These are phyloP conservation scores for Melanogaster broomeanus DNA, from an alignment of 768 basidiomycete species.

Conservation along the genomic window DNA sequence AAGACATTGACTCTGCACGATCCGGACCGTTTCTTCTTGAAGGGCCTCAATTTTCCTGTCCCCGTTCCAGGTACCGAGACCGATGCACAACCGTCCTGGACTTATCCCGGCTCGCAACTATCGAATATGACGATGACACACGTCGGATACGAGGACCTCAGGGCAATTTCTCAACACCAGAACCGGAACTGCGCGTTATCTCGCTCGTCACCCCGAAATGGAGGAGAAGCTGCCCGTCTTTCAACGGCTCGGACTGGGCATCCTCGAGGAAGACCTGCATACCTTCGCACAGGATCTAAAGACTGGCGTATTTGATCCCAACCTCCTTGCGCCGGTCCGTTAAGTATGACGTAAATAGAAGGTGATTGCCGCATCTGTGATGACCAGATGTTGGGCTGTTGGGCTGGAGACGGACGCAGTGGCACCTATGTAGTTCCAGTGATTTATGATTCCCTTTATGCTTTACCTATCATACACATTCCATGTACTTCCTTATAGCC, in stretches of 20 bases:
- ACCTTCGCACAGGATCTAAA: too few relatives aligned
- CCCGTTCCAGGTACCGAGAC: background rate
- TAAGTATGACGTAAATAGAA: too few relatives aligned
- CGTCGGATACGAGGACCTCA: background rate
- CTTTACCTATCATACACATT: too few relatives aligned
- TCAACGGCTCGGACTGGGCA: background rate
- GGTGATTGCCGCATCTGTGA: too few relatives aligned
- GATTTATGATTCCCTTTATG: too few relatives aligned
- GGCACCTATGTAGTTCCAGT: too few relatives aligned
- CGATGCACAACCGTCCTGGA: background rate
- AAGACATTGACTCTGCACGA: conserved; percentile 1
- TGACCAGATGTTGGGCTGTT: too few relatives aligned
- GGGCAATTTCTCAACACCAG: conserved; percentile 2
- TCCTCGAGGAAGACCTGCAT: too few relatives aligned
- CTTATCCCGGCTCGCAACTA: background rate
- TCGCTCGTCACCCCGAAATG: background rate
- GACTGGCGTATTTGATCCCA: too few relatives aligned
- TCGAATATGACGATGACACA: background rate
- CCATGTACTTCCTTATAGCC: too few relatives aligned
- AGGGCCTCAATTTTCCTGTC: conserved; percentile 1
- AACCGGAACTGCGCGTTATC: background rate
- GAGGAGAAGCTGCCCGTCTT: background rate
- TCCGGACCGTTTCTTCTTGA: background rate
- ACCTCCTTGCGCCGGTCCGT: too few relatives aligned
- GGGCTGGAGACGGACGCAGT: too few relatives aligned